These are phyloP conservation scores for Arthrobotrys sphaeroides DNA, from an alignment of 2,329 filamentous ascomycete species.

Conservation along the genomic window DNA sequence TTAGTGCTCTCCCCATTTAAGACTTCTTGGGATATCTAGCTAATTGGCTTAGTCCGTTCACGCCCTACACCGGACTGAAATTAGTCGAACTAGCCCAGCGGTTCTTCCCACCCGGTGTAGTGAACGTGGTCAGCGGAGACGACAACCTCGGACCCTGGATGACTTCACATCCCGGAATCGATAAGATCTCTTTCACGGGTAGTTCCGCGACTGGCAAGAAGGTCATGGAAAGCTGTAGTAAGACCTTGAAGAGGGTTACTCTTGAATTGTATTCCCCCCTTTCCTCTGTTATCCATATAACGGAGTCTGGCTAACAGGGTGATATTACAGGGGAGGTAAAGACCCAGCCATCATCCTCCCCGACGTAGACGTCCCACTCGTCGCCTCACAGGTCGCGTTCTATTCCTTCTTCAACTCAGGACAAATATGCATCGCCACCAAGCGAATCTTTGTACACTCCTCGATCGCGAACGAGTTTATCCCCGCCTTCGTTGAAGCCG, in stretches of 20 bases:
- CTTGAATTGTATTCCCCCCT: slow-evolving; percentile 65
- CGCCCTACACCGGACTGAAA: slow-evolving; percentile 70
- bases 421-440: slow-evolving; percentile 67
- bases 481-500: slow-evolving; percentile 64
- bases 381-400: slow-evolving; percentile 65
- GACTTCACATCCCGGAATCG: slow-evolving; percentile 69
- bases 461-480: slow-evolving; percentile 66
- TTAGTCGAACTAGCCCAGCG: slow-evolving; percentile 69
- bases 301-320: no score
- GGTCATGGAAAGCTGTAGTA: slow-evolving; percentile 68
- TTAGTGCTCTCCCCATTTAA: slow-evolving; percentile 24
- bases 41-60: slow-evolving; percentile 63
- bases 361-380: slow-evolving; percentile 68
- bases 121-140: slow-evolving; percentile 70
- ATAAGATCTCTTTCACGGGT: slow-evolving; percentile 71
- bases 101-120: slow-evolving; percentile 71
- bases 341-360: slow-evolving; percentile 70
- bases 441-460: slow-evolving; percentile 69
- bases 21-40: neutral
- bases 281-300: neutral
- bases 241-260: slow-evolving; percentile 70
- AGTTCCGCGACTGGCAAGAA: slow-evolving; percentile 70
- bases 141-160: slow-evolving; percentile 70
- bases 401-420: slow-evolving; percentile 69
- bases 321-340: slow-evolving; percentile 66